phyloP scores from a whole-genome alignment of 768 basidiomycete genomes.

The Russula vinacea region DNA sequence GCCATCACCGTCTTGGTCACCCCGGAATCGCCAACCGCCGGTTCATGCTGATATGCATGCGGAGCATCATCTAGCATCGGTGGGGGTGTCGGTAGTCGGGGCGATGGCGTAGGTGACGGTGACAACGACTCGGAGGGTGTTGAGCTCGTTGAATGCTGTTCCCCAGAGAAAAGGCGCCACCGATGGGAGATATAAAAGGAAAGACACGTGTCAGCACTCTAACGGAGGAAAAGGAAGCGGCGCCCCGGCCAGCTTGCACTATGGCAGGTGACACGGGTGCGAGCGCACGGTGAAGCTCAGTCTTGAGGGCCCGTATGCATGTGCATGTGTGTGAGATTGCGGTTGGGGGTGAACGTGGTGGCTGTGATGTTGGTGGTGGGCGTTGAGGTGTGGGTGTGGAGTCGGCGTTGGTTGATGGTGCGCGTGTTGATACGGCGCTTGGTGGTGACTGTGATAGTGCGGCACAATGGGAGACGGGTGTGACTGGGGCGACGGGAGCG shows the following conservation, averaged over 20 bases:
- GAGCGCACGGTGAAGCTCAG: slow-evolving; percentile 39
- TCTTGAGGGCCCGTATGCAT: slow-evolving; percentile 39
- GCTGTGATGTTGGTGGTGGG: background rate
- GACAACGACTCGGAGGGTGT: slow-evolving; percentile 19
- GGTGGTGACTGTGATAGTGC: slow-evolving; percentile 7
- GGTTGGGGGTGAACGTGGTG: slow-evolving; percentile 26
- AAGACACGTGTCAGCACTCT: slow-evolving; percentile 18
- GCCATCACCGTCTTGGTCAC: background rate
- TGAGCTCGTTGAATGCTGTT: slow-evolving; percentile 19
- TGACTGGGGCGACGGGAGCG: slow-evolving; percentile 25
- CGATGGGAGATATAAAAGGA: slow-evolving; percentile 3
- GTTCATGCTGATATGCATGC: slow-evolving; percentile 18
- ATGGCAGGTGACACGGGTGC: slow-evolving; percentile 26
- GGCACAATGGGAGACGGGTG: slow-evolving; percentile 31
- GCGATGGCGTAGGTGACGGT: slow-evolving; percentile 21
- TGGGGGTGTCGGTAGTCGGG: slow-evolving; percentile 25
- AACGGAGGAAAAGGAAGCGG: slow-evolving; percentile 10
- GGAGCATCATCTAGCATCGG: slow-evolving; percentile 7
- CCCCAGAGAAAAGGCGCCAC: background rate
- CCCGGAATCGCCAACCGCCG: background rate
- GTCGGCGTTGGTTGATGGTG: slow-evolving; percentile 17
- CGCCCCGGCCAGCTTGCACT: slow-evolving; percentile 20
- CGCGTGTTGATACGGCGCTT: slow-evolving; percentile 6
- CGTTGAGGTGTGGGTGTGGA: slow-evolving; percentile 6
- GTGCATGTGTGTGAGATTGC: slow-evolving; percentile 25